Conservation (phyloP, 352 stramenopile genomes). For the Globisporangium paddicum region DNA sequence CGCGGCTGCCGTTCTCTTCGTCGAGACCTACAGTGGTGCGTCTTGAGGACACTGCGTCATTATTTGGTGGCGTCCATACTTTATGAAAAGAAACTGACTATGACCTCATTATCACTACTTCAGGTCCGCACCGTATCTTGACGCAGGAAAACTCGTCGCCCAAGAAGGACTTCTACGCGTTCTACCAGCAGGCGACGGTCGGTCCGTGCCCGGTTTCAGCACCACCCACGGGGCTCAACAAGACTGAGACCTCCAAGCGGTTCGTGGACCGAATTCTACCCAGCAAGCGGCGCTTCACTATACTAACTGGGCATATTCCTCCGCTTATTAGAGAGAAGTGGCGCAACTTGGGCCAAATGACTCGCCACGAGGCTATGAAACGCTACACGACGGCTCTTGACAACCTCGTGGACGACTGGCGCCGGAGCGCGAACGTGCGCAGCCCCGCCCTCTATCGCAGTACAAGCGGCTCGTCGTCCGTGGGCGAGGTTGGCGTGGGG, state of each 20-base stretch:
- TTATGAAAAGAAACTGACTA: not conserved
- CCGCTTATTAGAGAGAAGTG: conserved; percentile 51
- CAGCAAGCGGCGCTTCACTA: not conserved
- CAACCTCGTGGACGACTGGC: conserved; percentile 80
- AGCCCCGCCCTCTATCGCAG: conserved; percentile 11
- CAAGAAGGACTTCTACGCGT: conserved; percentile 79
- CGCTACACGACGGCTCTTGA: conserved; percentile 70
- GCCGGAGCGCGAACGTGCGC: conserved; percentile 46
- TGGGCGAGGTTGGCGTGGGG: conserved; percentile 3
- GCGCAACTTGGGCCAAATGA: conserved; percentile 59
- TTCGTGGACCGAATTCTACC: conserved; percentile 6
- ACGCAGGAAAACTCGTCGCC: conserved; percentile 63
- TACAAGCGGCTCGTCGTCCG: conserved; percentile 11
- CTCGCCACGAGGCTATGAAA: conserved; percentile 74
- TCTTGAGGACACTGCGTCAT: not conserved
- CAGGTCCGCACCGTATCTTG: conserved; percentile 69
- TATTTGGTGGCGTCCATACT: not conserved
- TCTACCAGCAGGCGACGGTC: conserved; percentile 68
- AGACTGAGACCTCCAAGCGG: conserved; percentile 57
- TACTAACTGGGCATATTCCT: not conserved
- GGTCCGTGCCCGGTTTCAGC: conserved; percentile 40
- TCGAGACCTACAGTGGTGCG: conserved; percentile 69
- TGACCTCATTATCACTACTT: not conserved
- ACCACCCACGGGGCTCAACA: conserved; percentile 30
- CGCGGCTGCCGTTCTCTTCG: conserved; percentile 64